These are phyloP conservation scores for Gentiana macrophylla DNA, from an alignment of 257 asterid species.

Conservation along the genomic window DNA sequence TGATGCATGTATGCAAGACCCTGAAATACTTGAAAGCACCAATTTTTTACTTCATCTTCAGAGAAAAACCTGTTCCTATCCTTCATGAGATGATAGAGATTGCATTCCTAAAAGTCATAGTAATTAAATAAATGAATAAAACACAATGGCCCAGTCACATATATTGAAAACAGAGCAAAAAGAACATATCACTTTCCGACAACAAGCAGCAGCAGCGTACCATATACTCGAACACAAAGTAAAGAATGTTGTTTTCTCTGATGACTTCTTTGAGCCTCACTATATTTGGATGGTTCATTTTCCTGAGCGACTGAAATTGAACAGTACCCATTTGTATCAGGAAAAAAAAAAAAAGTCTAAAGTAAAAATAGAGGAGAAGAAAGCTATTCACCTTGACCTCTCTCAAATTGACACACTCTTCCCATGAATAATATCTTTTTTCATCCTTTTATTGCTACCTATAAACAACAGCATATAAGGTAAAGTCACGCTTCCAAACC, in stretches of 20 bases:
- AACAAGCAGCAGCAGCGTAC: constrained; percentile 21
- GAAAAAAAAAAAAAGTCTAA: constrained; percentile 10
- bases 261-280: constrained; percentile 96
- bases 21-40: constrained; percentile 98
- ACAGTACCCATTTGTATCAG: neutral
- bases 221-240: constrained; percentile 81
- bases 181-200: no score
- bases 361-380: constrained; percentile 7
- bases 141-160: neutral
- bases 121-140: constrained; percentile 1
- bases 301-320: constrained; percentile 68
- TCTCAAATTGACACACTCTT: constrained; percentile 90
- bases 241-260: constrained; percentile 71
- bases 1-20: constrained; percentile 92
- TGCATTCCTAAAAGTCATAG: constrained; percentile 53
- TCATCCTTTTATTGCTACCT: constrained; percentile 94
- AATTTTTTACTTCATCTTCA: constrained; percentile 66
- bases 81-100: constrained; percentile 87
- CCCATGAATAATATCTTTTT: constrained; percentile 91
- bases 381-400: constrained; percentile 72
- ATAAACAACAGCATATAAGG: neutral
- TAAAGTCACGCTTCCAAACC: no score
- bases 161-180: neutral
- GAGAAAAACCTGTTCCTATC: constrained; percentile 58
- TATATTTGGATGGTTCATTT: constrained; percentile 82